These are phyloP conservation scores for Dactylorhiza incarnata DNA, from an alignment of 106 monocot genomes.

Conservation along the genomic window DNA sequence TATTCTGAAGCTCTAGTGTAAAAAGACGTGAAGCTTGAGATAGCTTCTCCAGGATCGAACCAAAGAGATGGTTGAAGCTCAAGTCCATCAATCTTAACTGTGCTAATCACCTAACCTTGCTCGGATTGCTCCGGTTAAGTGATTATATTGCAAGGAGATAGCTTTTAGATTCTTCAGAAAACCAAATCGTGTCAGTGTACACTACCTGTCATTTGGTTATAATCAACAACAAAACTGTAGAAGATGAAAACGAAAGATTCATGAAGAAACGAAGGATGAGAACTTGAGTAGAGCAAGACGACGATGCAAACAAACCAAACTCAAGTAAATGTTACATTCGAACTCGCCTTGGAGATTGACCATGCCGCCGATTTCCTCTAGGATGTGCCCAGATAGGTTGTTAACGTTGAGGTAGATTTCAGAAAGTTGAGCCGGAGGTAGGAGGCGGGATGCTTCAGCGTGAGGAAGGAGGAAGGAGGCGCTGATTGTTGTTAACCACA, in stretches of 20 bases:
- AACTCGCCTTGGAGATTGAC: not conserved
- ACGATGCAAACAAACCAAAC: not conserved
- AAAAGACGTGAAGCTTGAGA: constrained; percentile 31
- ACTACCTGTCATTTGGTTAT: constrained; percentile 73
- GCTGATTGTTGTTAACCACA: no score
- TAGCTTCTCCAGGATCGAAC: constrained; percentile 69
- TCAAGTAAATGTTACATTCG: no score
- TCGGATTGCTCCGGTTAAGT: constrained; percentile 69
- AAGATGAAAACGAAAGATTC: not conserved
- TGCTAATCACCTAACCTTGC: constrained; percentile 63
- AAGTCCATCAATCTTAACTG: constrained; percentile 61
- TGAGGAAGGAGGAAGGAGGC: no score
- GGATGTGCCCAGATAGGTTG: constrained; percentile 60
- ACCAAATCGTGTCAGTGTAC: constrained; percentile 62
- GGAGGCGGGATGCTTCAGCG: no score
- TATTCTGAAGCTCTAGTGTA: constrained; percentile 62
- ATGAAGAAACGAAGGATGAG: not conserved
- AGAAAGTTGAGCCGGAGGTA: no score
- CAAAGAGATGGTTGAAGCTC: constrained; percentile 79
- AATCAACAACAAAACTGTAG: constrained; percentile 77
- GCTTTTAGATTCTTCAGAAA: constrained; percentile 56
- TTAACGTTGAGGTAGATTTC: constrained; percentile 74
- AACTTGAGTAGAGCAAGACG: not conserved
- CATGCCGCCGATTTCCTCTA: constrained; percentile 2
- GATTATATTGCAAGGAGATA: constrained; percentile 72